Conservation (phyloP, 208 protist species). For the Crithidia thermophila region DNA sequence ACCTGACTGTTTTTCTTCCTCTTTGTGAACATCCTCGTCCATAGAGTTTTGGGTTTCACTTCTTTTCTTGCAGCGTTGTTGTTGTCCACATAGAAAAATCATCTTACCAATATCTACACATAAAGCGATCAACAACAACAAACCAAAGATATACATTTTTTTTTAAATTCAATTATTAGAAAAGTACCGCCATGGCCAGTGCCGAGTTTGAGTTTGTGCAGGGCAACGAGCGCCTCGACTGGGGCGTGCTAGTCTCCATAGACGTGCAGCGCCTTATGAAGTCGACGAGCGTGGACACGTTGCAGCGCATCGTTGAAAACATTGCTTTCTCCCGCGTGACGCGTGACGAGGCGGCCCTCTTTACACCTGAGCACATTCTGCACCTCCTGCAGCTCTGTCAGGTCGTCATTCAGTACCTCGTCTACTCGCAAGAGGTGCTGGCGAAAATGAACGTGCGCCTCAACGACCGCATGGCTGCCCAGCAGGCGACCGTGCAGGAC, state of each 20-base stretch:
- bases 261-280: slow-evolving; percentile 79
- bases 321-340: slow-evolving; percentile 86
- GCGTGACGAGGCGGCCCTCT: slow-evolving; percentile 86
- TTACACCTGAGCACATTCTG: slow-evolving; percentile 82
- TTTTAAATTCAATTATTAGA: too few species aligned
- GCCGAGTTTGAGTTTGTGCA: slow-evolving; percentile 77
- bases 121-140: too few species aligned
- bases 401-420: slow-evolving; percentile 89
- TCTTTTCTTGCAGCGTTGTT: too few species aligned
- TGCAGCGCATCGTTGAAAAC: slow-evolving; percentile 90
- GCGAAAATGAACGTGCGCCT: slow-evolving; percentile 83
- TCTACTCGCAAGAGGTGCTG: slow-evolving; percentile 87
- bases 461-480: slow-evolving; percentile 55
- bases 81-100: too few species aligned
- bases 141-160: too few species aligned
- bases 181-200: slow-evolving; percentile 24
- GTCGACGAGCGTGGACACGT: slow-evolving; percentile 84
- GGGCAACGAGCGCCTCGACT: slow-evolving; percentile 89
- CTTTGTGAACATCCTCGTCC: too few species aligned
- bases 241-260: slow-evolving; percentile 87
- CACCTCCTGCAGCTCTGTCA: slow-evolving; percentile 88
- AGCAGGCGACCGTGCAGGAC: slow-evolving; percentile 40
- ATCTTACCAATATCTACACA: too few species aligned
- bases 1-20: too few species aligned
- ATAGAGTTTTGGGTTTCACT: too few species aligned